A percentile compares a stretch with the other conserved stretches of the same genome.
Conservation (phyloP, 2,329 filamentous ascomycete genomes). For the Talaromyces sp. region DNA sequence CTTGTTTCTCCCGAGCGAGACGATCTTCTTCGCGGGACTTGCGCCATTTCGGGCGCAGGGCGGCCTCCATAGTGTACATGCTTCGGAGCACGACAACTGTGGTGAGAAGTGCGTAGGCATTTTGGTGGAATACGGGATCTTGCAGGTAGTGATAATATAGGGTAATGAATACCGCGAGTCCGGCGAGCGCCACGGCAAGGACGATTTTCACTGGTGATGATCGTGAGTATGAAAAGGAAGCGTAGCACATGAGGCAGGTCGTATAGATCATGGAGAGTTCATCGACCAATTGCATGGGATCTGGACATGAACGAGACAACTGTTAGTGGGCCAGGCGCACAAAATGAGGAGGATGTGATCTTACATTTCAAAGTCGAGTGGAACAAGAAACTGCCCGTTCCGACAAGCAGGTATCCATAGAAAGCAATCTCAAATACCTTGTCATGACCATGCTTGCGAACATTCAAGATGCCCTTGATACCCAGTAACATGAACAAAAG, state of each 20-base stretch:
- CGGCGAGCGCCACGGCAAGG: slow-evolving; percentile 57
- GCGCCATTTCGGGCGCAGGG: slow-evolving; percentile 59
- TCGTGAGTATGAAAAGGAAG: slow-evolving; percentile 70
- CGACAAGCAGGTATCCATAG: slow-evolving; percentile 59
- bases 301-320: no score
- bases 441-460: slow-evolving; percentile 69
- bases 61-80: slow-evolving; percentile 73
- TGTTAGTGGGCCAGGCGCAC: no score
- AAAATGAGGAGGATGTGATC: slow-evolving; percentile 21
- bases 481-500: slow-evolving; percentile 76
- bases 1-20: slow-evolving; percentile 35
- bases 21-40: slow-evolving; percentile 46
- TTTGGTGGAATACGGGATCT: slow-evolving; percentile 79
- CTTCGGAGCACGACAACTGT: slow-evolving; percentile 66
- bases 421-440: slow-evolving; percentile 69
- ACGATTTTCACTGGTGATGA: slow-evolving; percentile 50
- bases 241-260: slow-evolving; percentile 67
- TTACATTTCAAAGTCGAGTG: slow-evolving; percentile 62
- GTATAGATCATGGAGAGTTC: slow-evolving; percentile 72
- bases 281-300: slow-evolving; percentile 66
- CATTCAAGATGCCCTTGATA: slow-evolving; percentile 70
- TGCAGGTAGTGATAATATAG: slow-evolving; percentile 78
- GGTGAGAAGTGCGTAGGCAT: slow-evolving; percentile 71
- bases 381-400: slow-evolving; percentile 61
- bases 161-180: slow-evolving; percentile 66